Conservation (phyloP, 139 green algal genomes). For the Tetraselmis striata region DNA sequence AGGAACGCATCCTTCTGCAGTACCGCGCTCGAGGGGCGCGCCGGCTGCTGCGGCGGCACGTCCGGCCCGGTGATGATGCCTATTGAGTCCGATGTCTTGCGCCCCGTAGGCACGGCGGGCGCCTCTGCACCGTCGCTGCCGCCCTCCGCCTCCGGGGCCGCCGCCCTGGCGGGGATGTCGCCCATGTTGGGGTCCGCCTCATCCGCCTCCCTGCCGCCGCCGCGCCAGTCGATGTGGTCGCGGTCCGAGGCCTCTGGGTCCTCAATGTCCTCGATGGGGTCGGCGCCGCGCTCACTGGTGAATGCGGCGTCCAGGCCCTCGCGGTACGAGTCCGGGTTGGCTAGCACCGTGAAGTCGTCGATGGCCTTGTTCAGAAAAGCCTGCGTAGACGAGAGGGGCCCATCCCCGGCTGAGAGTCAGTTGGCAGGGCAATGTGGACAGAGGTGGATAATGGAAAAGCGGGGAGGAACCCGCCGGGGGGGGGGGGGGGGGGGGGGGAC, state of each 20-base stretch:
- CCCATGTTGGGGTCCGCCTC: conserved; percentile 9
- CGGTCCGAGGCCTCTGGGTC: conserved; percentile 47
- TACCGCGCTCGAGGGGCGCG: conserved; percentile 15
- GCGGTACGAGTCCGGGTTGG: neutral
- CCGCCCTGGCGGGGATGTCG: neutral
- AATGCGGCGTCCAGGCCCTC: conserved; percentile 50
- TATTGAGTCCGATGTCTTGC: neutral
- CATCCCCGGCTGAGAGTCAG: neutral
- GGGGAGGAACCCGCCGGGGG: too few relatives aligned
- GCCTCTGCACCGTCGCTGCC: neutral
- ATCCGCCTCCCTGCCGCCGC: conserved; percentile 8
- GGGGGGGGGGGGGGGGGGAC: too few relatives aligned
- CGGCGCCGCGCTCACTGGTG: conserved; percentile 5
- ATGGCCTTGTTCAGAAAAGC: conserved; percentile 86
- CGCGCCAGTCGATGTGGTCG: conserved; percentile 35
- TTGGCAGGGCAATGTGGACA: too few relatives aligned
- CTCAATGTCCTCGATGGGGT: conserved; percentile 13
- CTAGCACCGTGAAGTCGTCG: neutral
- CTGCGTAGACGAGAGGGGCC: conserved; percentile 34
- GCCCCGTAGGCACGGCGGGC: neutral
- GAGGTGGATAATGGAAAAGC: too few relatives aligned
- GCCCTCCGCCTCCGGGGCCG: neutral
- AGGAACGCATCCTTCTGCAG: conserved; percentile 90
- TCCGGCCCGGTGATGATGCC: conserved; percentile 2
- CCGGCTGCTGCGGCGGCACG: conserved; percentile 6